Base-by-base conservation (phyloP, 371 early-diverging fungal species). In the Mucor velutinosus region DNA sequence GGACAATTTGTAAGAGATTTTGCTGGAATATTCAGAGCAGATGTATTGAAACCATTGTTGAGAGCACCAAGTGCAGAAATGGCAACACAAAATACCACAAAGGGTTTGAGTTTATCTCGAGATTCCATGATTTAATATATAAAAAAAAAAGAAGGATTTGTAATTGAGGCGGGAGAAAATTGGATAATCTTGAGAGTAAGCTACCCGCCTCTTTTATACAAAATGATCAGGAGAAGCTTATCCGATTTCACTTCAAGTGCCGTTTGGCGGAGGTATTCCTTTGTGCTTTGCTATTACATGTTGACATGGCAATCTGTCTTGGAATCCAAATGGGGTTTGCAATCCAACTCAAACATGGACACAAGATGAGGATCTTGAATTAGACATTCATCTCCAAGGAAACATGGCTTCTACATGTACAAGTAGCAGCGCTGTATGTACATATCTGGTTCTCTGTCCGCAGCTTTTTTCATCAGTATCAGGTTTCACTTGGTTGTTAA, bases 41-140 rank as follows among this genome's bases (percentile, higher is more conserved):
- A 74, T 10, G 81, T 84, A 45, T 81, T 80, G 64, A 79, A 73
- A 73, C 86, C 85, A 60, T 72, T 75, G 58, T 77, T 78, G 27
- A 83, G 70, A 41, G 82, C 69, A 66, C 81, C 82, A 17, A 86
- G 62, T 27, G 77, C 65, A 47, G 84, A 79, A 23, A 80, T 63
- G 27, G 73, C 43, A 15, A 70, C 80, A 47, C 84, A 80, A 62
- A 82, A 83, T 32, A 82, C 29, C 15, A 80, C 77, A 47, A 72
- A 78, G n/a, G 71, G 66, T 7, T 69, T 53, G 29, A 80, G 69
- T 76, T 73, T 73, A 72, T 72, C 53, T 53, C 53, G 53, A 53
- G 53, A 53, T 25, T 53, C 53, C 53, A 53, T 53, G 53, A 27
- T 53, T 11, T 53, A 15, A 53, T 41, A 14, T 14, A n/a, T n/a